phyloP scores from a whole-genome alignment of 495 filamentous ascomycete species.

The Aspergillus taichungensis region DNA sequence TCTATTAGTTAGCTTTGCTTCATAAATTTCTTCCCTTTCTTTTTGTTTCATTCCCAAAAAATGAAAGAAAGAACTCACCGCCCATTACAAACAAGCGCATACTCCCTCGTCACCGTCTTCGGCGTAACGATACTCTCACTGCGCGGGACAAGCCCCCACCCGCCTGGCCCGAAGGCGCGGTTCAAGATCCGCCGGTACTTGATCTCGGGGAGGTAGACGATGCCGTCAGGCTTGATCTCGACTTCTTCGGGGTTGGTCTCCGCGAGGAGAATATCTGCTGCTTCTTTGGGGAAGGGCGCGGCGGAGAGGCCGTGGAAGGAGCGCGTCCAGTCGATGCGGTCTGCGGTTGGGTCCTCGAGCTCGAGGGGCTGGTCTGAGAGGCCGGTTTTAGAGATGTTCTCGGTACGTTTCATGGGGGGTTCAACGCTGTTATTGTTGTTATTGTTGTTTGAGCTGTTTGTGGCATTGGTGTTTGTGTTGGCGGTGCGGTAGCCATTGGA shows the following conservation, averaged over 20 bases:
- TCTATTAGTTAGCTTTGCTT: background rate
- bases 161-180: constrained; percentile 84
- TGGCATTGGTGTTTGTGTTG: too few species aligned
- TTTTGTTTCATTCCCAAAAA: too few species aligned
- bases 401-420: too few species aligned
- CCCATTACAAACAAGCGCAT: constrained; percentile 82
- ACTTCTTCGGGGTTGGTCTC: constrained; percentile 65
- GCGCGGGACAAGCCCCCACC: constrained; percentile 86
- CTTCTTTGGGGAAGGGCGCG: constrained; percentile 67
- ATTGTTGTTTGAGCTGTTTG: too few species aligned
- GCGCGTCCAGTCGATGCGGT: constrained; percentile 79
- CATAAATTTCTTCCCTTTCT: too few species aligned
- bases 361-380: constrained; percentile 44
- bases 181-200: constrained; percentile 95
- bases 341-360: constrained; percentile 32
- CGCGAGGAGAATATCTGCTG: constrained; percentile 59
- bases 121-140: constrained; percentile 86
- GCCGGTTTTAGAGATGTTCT: constrained; percentile 42
- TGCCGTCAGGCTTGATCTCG: constrained; percentile 94
- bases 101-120: constrained; percentile 87
- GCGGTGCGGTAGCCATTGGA: too few species aligned
- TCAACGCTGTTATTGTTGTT: too few species aligned
- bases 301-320: constrained; percentile 84
- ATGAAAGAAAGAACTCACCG: constrained; percentile 54
- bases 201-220: constrained; percentile 95